Evolutionary conservation across 2,329 filamentous ascomycete genomes (phyloP), one percentile per base, ranked within the genome.

Genomic region (Penicillium sp.): DNA sequence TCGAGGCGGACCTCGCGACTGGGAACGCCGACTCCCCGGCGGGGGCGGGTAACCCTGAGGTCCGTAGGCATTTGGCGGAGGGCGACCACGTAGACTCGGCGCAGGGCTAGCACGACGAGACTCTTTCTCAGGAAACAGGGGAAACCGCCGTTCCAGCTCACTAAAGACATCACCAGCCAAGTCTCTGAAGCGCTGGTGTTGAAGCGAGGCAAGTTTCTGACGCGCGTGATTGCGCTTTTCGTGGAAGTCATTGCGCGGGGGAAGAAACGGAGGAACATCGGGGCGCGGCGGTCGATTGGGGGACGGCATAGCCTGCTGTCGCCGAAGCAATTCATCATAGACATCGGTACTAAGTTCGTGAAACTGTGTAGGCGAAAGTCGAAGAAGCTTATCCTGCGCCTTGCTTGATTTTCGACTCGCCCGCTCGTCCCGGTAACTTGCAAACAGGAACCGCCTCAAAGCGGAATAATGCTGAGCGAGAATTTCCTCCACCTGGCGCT

Each of bases 281-380:
- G 81, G 67, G 15, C 77, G 77, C 38, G 77, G 75, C 17, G 79
- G 76, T 11, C 76, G 73, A 9, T 75, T 77, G 5, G 77, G 78
- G 51, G 78, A 77, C 31, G 80, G 80, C 51, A 84, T 84, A 56
- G 84, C 84, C 67, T 91, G 86, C 77, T 98, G 93, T 66, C 95
- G 88, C 63, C 95, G 90, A 69, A 96, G 84, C 67, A 98, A 84
- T 80, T 99, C 95, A 78, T 99, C 95, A 79, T 91, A 98, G 46
- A 99, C 94, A 79, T 99, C 95, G 61, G 94, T 98, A 79, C 93
- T 97, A 65, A 99, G 85, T 80, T 99, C 95, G 78, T 96, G 92
- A 77, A 99, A 98, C 77, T 99, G 95, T 30, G 96, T 92, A 1
- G 90, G 84, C 0, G 93, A 97, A 56, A 99, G 85, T 62, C 94